phyloP scores from a whole-genome alignment of 768 basidiomycete genomes.

The Tubosaeta sp. region DNA sequence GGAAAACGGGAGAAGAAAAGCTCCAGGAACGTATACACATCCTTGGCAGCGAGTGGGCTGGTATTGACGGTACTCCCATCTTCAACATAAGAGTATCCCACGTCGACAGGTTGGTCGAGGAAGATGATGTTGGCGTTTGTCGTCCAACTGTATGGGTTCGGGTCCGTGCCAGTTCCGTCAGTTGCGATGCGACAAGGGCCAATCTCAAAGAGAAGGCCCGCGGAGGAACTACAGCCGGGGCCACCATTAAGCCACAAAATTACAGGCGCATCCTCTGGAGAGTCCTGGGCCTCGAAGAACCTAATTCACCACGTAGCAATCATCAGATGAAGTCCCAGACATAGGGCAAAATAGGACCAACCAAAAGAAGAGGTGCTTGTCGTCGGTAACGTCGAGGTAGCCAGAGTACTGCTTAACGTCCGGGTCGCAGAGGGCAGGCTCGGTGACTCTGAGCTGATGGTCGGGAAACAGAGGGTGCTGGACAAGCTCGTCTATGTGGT shows the following conservation, averaged over 20 bases:
- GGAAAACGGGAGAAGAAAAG: constrained; percentile 77
- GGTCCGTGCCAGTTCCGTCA: constrained; percentile 62
- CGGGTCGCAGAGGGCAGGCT: constrained; percentile 73
- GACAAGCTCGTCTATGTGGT: constrained; percentile 53
- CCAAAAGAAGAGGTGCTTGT: constrained; percentile 89
- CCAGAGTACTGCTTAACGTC: constrained; percentile 74
- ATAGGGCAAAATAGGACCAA: constrained; percentile 27
- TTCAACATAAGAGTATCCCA: constrained; percentile 85
- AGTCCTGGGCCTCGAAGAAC: constrained; percentile 84
- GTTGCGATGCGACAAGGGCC: constrained; percentile 80
- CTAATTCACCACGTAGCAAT: constrained; percentile 38
- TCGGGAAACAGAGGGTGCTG: constrained; percentile 47
- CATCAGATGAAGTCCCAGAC: not conserved
- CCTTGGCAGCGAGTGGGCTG: constrained; percentile 82
- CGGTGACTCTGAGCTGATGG: constrained; percentile 58
- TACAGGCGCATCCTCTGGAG: constrained; percentile 75
- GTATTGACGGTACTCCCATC: constrained; percentile 72
- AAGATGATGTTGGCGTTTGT: constrained; percentile 57
- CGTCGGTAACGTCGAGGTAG: constrained; percentile 76
- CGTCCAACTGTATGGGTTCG: constrained; percentile 87
- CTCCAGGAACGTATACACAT: constrained; percentile 83
- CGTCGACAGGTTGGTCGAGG: constrained; percentile 76
- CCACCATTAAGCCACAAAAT: constrained; percentile 91
- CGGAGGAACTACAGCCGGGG: constrained; percentile 67
- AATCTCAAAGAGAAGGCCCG: constrained; percentile 88